Percentiles rank a stretch among this genome's conserved stretches.
These are phyloP conservation scores for Fomitopsis palustris DNA, from an alignment of 1,284 basidiomycete genomes.

Conservation along the genomic window DNA sequence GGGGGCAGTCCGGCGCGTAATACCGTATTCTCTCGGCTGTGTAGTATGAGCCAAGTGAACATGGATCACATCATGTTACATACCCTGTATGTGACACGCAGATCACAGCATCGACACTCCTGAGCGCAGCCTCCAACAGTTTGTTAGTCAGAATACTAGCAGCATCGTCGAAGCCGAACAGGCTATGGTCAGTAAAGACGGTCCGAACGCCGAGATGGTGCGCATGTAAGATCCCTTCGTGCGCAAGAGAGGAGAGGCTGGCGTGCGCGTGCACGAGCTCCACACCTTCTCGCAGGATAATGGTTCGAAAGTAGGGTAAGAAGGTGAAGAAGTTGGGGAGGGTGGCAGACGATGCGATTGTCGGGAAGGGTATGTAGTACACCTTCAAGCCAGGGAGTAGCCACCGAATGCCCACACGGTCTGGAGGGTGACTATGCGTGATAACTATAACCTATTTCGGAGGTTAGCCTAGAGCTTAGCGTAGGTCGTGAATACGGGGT, in stretches of 20 bases:
- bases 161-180: constrained; percentile 96
- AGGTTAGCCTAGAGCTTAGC: background rate
- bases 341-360: constrained; percentile 88
- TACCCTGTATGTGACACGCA: constrained; percentile 98
- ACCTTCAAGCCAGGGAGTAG: constrained; percentile 86
- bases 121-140: constrained; percentile 80
- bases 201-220: constrained; percentile 82
- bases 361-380: constrained; percentile 89
- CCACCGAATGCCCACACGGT: constrained; percentile 88
- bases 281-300: constrained; percentile 85
- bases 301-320: constrained; percentile 87
- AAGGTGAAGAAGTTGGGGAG: constrained; percentile 94
- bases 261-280: constrained; percentile 92
- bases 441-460: constrained; percentile 81
- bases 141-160: constrained; percentile 98
- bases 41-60: background rate
- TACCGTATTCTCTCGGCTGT: constrained; percentile 90
- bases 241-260: constrained; percentile 84
- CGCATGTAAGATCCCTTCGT: constrained; percentile 90
- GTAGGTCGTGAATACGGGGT: background rate
- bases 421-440: constrained; percentile 86
- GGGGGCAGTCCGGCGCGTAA: constrained; percentile 75
- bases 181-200: constrained; percentile 95
- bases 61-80: constrained; percentile 17
- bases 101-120: constrained; percentile 91